These are phyloP conservation scores for Rhododendron molle DNA, from an alignment of 148 eudicot genomes.

Conservation along the genomic window DNA sequence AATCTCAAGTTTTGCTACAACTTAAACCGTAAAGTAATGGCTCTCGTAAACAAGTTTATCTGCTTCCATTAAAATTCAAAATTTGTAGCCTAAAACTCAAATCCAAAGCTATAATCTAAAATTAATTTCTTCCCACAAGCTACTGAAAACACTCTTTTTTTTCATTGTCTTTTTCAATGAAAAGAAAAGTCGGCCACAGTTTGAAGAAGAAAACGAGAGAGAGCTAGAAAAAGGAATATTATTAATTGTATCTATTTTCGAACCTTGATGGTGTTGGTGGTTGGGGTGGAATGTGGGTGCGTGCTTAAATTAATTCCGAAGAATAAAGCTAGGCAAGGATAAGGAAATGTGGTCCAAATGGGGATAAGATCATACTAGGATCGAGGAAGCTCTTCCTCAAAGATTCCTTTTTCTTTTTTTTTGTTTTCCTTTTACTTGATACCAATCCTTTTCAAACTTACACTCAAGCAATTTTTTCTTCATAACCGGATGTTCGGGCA, in stretches of 20 bases:
- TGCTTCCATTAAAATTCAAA: too few relatives aligned
- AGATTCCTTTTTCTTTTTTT: not conserved
- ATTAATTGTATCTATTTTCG: not conserved
- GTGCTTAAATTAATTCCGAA: not conserved
- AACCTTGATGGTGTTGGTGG: slow-evolving; percentile 4
- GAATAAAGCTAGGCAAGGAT: not conserved
- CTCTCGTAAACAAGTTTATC: too few relatives aligned
- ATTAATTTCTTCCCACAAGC: too few relatives aligned
- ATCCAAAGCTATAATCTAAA: too few relatives aligned
- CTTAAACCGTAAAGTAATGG: too few relatives aligned
- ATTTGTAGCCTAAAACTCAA: too few relatives aligned
- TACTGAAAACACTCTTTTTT: too few relatives aligned
- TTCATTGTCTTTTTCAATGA: slow-evolving; percentile 6
- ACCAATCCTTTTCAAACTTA: not conserved
- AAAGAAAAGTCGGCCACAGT: not conserved
- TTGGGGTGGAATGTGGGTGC: not conserved
- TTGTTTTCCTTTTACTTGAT: not conserved
- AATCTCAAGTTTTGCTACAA: too few relatives aligned
- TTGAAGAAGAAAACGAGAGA: not conserved
- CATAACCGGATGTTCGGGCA: too few relatives aligned
- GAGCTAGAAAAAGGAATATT: not conserved
- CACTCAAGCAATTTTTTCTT: not conserved
- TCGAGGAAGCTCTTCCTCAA: not conserved
- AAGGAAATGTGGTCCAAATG: not conserved
- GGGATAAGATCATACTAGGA: not conserved